Base-by-base conservation (phyloP, 2,329 filamentous ascomycete genomes). In the Aureobasidium sp. region DNA sequence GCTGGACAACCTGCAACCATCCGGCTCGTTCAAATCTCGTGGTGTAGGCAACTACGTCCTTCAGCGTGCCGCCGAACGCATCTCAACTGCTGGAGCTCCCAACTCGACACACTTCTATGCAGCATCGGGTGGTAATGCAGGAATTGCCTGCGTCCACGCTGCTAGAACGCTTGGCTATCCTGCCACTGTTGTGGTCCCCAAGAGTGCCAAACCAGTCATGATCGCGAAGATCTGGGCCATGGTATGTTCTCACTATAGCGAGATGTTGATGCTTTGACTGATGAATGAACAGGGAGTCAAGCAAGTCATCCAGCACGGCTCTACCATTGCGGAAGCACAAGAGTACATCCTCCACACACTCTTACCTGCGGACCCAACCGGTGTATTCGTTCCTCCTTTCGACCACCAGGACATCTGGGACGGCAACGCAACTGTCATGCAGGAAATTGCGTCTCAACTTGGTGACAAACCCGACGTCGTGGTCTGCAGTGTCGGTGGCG, bases 1-100 rank as follows among this genome's bases (percentile, higher is more conserved):
- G 74, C 84, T 94, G 65, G 90, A 95, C 69, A 90, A 89, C 71
- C 83, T 91, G 62, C 91, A 96, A 71, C 91, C 90, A 5, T 88
- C 87, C 25, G 89, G 89, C 65, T 92, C 89, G 42, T 96, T 95
- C 84, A 65, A 95, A 74, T 92, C 88, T 62, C 73, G 77, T 66
- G 89, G 88, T 36, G 84, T 93, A 64, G 89, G 89, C 56, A 84
- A 89, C 73, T 82, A 89, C 71, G 86, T 91, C 71, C 79, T 85
- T 53, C 57, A 60, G 25, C 57, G 57, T 31, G 57, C 57, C 34
- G 44, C 36, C 34, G 78, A 79, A 66, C 70, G 72, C 55, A 75
- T 78, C 45, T 70, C 78, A n/a, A 73, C 75, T 62, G 67, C 76
- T 65, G 63, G 67, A 6, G 64, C 69, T 61, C 68, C 68, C 2